These are phyloP conservation scores for Steccherinum ochraceum DNA, from an alignment of 768 basidiomycete species.

Conservation along the genomic window DNA sequence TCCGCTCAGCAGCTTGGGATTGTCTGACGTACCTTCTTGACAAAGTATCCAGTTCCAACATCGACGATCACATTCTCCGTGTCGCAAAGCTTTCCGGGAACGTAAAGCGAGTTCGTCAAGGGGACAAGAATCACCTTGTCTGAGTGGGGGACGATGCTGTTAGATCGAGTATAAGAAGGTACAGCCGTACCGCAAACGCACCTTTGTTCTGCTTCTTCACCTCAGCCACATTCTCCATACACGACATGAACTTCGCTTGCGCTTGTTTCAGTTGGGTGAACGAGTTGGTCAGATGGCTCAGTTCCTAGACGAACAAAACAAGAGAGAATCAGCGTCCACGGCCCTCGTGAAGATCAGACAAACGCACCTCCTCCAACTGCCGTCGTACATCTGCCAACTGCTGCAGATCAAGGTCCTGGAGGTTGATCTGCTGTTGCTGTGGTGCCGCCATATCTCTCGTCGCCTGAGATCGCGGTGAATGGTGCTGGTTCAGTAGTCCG, in stretches of 20 bases:
- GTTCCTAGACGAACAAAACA: constrained; percentile 50
- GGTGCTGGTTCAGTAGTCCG: not conserved
- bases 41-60: constrained; percentile 94
- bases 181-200: constrained; percentile 16
- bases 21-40: constrained; percentile 79
- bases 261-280: constrained; percentile 91
- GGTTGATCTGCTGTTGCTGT: constrained; percentile 66
- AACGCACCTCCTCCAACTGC: constrained; percentile 83
- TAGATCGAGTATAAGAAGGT: not conserved
- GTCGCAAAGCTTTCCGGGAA: constrained; percentile 85
- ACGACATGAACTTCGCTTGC: constrained; percentile 85
- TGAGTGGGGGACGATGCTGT: constrained; percentile 24
- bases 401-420: constrained; percentile 76
- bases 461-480: not conserved
- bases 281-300: constrained; percentile 86
- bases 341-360: constrained; percentile 2
- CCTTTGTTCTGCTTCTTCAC: constrained; percentile 66
- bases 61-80: constrained; percentile 88
- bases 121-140: constrained; percentile 90
- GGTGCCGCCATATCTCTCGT: constrained; percentile 18
- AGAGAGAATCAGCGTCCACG: constrained; percentile 1
- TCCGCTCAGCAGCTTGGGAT: not conserved
- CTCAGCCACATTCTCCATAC: constrained; percentile 74
- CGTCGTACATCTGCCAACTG: constrained; percentile 87
- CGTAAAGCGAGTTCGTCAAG: constrained; percentile 90